Evolutionary conservation across 2,329 filamentous ascomycete genomes (phyloP).

Genomic region (Ascochyta pisi): DNA sequence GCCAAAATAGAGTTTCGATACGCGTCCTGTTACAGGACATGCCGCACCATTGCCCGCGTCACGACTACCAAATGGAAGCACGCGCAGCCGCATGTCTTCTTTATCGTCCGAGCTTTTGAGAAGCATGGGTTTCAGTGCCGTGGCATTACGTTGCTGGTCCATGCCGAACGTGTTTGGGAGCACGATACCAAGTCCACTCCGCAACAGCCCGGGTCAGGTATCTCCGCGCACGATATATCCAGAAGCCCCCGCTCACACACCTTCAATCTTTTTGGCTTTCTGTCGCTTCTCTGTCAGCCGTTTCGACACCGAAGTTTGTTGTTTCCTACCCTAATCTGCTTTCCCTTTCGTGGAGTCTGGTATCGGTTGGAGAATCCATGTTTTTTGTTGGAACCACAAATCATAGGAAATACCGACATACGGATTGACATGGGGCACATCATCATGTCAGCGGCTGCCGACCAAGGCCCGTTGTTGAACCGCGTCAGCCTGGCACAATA

Average conservation of each 20-base stretch:
- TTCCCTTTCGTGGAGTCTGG: neutral
- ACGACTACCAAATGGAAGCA: neutral
- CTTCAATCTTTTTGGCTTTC: neutral
- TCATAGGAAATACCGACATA: constrained; percentile 10
- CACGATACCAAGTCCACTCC: neutral
- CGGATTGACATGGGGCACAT: constrained; percentile 31
- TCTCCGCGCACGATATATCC: constrained; percentile 12
- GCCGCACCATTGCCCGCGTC: constrained; percentile 14
- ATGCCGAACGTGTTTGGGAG: constrained; percentile 12
- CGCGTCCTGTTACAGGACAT: constrained; percentile 10
- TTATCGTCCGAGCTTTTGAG: constrained; percentile 5
- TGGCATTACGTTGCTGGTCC: constrained; percentile 13
- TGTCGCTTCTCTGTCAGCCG: constrained; percentile 3
- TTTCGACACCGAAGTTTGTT: constrained; percentile 2
- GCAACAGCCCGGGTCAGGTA: constrained; percentile 3
- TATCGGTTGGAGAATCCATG: constrained; percentile 3
- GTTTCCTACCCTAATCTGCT: neutral
- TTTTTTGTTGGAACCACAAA: constrained; percentile 19
- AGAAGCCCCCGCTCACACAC: constrained; percentile 3
- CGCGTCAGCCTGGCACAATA: constrained; percentile 34
- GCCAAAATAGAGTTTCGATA: constrained; percentile 15
- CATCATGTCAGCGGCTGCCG: constrained; percentile 22
- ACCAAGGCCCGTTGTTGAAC: constrained; percentile 32
- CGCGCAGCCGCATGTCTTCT: constrained; percentile 1
- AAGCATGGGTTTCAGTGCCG: constrained; percentile 13